A percentile compares a stretch with the other conserved stretches of the same genome.
phyloP scores from a whole-genome alignment of 1,139 yeast genomes.

The Suhomyces atakaporum region DNA sequence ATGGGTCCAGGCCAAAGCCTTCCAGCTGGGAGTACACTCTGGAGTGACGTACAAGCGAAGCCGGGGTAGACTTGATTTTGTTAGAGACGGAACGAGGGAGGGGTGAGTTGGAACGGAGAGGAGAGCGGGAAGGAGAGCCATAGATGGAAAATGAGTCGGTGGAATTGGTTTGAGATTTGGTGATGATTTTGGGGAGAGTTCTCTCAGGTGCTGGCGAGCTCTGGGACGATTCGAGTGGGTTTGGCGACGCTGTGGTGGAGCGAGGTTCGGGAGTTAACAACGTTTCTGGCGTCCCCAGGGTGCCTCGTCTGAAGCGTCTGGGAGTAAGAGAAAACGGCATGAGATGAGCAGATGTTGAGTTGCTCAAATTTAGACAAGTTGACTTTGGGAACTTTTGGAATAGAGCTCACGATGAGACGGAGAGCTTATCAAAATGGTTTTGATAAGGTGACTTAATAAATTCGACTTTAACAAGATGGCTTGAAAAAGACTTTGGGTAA shows the following conservation, averaged over 20 bases:
- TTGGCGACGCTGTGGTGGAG: too few species aligned
- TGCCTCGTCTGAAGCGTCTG: constrained; percentile 5
- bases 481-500: too few species aligned
- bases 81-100: constrained; percentile 24
- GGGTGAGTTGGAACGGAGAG: constrained; percentile 9
- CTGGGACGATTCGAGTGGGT: too few species aligned
- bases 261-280: constrained; percentile 2
- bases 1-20: constrained; percentile 11
- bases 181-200: constrained; percentile 5
- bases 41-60: constrained; percentile 42
- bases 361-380: too few species aligned
- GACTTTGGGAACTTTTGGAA: not conserved
- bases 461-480: too few species aligned
- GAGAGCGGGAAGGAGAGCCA: constrained; percentile 7
- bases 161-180: constrained; percentile 3
- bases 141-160: constrained; percentile 7
- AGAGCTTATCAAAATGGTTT: too few species aligned
- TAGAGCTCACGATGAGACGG: too few species aligned
- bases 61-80: constrained; percentile 37
- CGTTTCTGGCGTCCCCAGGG: too few species aligned
- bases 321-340: constrained; percentile 13
- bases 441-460: too few species aligned
- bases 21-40: constrained; percentile 30
- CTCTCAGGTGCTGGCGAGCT: too few species aligned
- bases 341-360: too few species aligned